A percentile compares a stretch with the other conserved stretches of the same genome.
Evolutionary conservation across 176 grass and related monocot species (phyloP).

Genomic region (Poa annua): DNA sequence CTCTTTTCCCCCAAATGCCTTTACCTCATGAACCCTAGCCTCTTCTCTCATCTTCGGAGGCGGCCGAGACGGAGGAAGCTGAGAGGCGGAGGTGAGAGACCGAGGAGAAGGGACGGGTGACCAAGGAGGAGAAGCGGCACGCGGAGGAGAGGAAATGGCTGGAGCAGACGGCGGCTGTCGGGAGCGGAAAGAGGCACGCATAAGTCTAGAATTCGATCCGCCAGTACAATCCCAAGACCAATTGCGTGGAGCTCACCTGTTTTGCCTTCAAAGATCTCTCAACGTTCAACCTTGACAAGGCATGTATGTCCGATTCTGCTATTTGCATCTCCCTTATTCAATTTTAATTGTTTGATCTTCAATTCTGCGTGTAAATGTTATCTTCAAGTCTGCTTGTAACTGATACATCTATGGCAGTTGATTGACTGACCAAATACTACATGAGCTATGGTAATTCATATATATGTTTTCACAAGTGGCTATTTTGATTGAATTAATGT

Average conservation of each 20-base stretch:
- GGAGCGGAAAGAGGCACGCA: not conserved
- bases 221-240: constrained; percentile 7
- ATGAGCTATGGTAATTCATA: not conserved
- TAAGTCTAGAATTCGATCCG: not conserved
- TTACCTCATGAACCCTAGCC: too few species aligned
- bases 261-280: not conserved
- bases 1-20: too few species aligned
- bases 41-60: too few species aligned
- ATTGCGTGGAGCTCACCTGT: not conserved
- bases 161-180: not conserved
- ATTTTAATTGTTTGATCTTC: constrained; percentile 1
- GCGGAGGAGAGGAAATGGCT: not conserved
- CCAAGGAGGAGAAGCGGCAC: not conserved
- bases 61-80: not conserved
- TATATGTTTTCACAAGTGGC: too few species aligned
- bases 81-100: not conserved
- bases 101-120: too few species aligned
- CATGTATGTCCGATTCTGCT: not conserved
- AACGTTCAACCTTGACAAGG: not conserved
- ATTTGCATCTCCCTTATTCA: not conserved
- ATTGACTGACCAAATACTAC: not conserved
- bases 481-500: too few species aligned
- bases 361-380: not conserved
- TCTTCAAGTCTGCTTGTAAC: too few species aligned
- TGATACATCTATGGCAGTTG: not conserved